Conservation (phyloP, 768 basidiomycete genomes). For the Phanerochaete sordida region DNA sequence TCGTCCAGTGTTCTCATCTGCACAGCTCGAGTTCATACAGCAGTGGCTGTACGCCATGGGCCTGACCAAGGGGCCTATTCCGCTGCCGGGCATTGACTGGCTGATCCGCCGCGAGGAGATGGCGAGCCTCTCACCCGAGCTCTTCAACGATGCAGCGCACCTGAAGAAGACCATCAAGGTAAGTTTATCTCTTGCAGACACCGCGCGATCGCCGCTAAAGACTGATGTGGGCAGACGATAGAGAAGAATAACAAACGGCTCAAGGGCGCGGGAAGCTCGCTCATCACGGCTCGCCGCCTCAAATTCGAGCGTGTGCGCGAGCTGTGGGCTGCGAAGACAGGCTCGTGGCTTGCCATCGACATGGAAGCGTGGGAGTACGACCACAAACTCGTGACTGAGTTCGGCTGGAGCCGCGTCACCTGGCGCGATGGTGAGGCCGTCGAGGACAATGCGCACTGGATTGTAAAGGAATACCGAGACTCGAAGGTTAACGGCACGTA, state of each 20-base stretch:
- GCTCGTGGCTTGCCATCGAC: constrained; percentile 76
- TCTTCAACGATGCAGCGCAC: constrained; percentile 49
- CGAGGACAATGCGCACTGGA: constrained; percentile 51
- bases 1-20: constrained; percentile 78
- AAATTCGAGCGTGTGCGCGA: constrained; percentile 66
- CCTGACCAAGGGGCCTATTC: constrained; percentile 59
- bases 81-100: constrained; percentile 76
- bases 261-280: constrained; percentile 53
- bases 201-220: not conserved
- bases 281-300: constrained; percentile 51
- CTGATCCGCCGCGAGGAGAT: constrained; percentile 61
- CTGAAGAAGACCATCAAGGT: constrained; percentile 64
- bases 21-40: constrained; percentile 80
- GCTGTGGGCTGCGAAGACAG: constrained; percentile 59
- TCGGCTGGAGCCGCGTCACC: constrained; percentile 65
- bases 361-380: constrained; percentile 84
- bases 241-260: constrained; percentile 79
- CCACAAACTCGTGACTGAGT: constrained; percentile 72
- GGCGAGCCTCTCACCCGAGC: constrained; percentile 52
- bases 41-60: constrained; percentile 80
- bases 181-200: not conserved
- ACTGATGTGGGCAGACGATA: constrained; percentile 49
- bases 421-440: constrained; percentile 50
- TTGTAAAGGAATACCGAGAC: constrained; percentile 58
- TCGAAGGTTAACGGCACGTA: constrained; percentile 56